phyloP scores from a whole-genome alignment of 2,329 filamentous ascomycete species.

The Leptographium lundbergii region DNA sequence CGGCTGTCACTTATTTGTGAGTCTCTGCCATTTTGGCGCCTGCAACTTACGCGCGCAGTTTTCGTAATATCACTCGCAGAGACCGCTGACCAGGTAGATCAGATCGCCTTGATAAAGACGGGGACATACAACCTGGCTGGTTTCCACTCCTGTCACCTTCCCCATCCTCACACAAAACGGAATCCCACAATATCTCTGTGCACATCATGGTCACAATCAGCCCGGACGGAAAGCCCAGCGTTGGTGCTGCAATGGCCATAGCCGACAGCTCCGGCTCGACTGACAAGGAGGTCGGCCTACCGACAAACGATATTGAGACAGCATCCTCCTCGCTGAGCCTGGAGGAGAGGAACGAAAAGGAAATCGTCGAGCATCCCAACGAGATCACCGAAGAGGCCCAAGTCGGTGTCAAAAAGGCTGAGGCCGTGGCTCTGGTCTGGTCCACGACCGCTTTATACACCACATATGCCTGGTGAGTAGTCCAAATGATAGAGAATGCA shows the following conservation, averaged over 20 bases:
- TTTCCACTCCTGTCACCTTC: too few relatives aligned
- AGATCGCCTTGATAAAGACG: too few relatives aligned
- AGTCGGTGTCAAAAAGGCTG: conserved; percentile 33
- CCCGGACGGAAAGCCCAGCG: neutral
- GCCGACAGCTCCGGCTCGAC: neutral
- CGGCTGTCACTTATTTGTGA: neutral
- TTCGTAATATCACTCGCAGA: neutral
- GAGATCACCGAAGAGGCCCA: conserved; percentile 18
- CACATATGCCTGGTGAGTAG: conserved; percentile 30
- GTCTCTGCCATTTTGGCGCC: neutral
- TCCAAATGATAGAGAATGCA: too few relatives aligned
- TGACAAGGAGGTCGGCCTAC: neutral
- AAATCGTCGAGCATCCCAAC: neutral
- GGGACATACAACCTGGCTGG: too few relatives aligned
- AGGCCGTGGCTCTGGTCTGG: conserved; percentile 33
- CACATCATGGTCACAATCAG: neutral
- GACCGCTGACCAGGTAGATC: too few relatives aligned
- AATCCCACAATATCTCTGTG: too few relatives aligned
- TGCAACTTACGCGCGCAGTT: neutral
- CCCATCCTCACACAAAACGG: too few relatives aligned
- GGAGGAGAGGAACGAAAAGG: neutral
- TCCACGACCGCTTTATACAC: conserved; percentile 23
- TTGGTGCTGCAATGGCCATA: neutral
- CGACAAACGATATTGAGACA: neutral
- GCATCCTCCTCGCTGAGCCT: neutral